Evolutionary conservation across 2,329 filamentous ascomycete genomes (phyloP), one percentile per base, ranked within the genome.

Genomic region (Pleurostoma richardsiae): DNA sequence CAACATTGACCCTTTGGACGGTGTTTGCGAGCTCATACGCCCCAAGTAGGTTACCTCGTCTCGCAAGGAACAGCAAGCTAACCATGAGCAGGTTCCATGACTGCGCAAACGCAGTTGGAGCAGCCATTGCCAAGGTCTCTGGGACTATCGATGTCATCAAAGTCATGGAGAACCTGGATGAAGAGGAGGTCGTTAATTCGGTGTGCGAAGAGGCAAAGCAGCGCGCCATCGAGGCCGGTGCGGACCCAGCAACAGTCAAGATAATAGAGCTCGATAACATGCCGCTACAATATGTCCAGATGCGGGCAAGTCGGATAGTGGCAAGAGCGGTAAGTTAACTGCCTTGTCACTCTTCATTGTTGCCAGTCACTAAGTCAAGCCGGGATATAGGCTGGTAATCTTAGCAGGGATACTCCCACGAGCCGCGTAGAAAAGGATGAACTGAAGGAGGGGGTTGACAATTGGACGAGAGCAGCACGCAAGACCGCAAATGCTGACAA

Each of bases 51-150:
- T 36, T 36, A n/a, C 33, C 8, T 36, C 59, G 70, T 11, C 64
- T 85, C 0, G 63, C 66, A 30, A 80, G 80, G 1, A 80, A 79
- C 7, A 79, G 74, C 48, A 67, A 63, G 30, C 75, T 84, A 1
- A 61, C 81, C 41, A 80, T 76, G 51, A 79, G 79, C 0, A 64
- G 71, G 39, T 82, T 72, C 66, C 75, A 78, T 3, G 73, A 72
- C 3, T 78, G 85, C 2, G 82, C 82, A 6, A 85, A 85, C 55
- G 82, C 82, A 0, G 80, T 85, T 6, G 82, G 82, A 2, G 82
- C 81, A 6, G 81, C 82, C 1, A 82, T 80, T 48, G 79, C 80
- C 2, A 67, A 77, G 39, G 79, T 85, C 3, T 81, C 76, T 48
- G 73, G 74, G 1, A 70, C 75, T 0, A 65, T 77, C 7, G 76